Conservation (phyloP, 208 protist species). For the Kentomonas sorsogonicus region DNA sequence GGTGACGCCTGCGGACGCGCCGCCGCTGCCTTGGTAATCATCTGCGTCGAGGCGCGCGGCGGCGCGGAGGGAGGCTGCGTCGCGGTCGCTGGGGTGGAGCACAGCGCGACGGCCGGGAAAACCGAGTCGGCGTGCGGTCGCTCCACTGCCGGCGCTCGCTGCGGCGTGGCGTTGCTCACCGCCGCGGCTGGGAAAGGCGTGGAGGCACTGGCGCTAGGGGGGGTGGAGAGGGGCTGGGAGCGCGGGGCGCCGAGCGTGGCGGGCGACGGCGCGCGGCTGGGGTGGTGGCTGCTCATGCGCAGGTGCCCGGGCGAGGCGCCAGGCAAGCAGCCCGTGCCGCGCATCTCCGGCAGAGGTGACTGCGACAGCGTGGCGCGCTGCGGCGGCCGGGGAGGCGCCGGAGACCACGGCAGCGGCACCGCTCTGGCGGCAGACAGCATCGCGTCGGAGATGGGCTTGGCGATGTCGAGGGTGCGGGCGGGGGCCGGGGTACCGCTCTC, state of each 20-base stretch:
- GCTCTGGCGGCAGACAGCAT: too few species aligned
- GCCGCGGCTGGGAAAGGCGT: too few species aligned
- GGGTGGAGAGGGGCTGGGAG: not conserved
- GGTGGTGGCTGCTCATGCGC: conserved; percentile 15
- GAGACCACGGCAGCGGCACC: too few species aligned
- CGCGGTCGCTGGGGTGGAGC: not conserved
- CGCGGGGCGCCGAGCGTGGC: not conserved
- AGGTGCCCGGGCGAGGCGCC: conserved; percentile 11
- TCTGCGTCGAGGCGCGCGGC: conserved; percentile 39
- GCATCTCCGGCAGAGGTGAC: not conserved
- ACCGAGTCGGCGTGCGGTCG: not conserved
- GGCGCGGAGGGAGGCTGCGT: conserved; percentile 7
- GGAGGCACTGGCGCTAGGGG: not conserved
- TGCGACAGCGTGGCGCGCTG: not conserved
- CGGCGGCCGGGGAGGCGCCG: too few species aligned
- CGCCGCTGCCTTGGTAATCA: conserved; percentile 49
- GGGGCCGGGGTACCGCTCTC: too few species aligned
- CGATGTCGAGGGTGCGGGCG: too few species aligned
- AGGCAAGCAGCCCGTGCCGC: not conserved
- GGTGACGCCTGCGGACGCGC: conserved; percentile 48
- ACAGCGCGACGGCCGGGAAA: not conserved
- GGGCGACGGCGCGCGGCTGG: conserved; percentile 11
- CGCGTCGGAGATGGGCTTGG: too few species aligned
- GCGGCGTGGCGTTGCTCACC: too few species aligned
- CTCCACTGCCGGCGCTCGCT: too few species aligned